A percentile compares a stretch with the other conserved stretches of the same genome.
Conservation (phyloP, 192 early-diverging fungal species). For the Endogone sp. region DNA sequence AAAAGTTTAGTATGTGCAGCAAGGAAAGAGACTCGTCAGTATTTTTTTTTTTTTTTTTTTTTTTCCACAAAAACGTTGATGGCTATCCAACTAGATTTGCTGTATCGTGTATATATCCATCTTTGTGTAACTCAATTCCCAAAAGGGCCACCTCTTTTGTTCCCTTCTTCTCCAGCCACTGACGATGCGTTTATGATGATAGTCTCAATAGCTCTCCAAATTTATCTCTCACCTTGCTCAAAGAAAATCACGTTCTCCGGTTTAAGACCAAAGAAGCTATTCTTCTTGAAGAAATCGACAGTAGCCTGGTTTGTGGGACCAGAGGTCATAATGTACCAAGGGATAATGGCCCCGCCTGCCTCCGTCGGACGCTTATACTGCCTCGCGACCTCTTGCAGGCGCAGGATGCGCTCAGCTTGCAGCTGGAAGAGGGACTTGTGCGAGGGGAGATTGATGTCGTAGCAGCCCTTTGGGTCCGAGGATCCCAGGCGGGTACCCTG, state of each 20-base stretch:
- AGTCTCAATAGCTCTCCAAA: not conserved
- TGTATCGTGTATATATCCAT: no score
- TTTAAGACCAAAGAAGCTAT: constrained; percentile 87
- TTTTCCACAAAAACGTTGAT: no score
- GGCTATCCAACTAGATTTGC: no score
- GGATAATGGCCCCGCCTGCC: not conserved
- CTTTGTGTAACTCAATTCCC: not conserved
- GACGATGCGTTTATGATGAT: not conserved
- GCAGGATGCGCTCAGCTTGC: constrained; percentile 85
- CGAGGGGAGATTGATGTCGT: constrained; percentile 86
- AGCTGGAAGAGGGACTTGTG: constrained; percentile 85
- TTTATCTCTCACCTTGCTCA: constrained; percentile 68
- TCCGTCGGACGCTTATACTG: constrained; percentile 7
- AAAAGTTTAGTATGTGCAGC: no score
- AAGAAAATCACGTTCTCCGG: constrained; percentile 89
- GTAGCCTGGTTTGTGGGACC: constrained; percentile 87
- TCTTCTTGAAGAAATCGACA: constrained; percentile 68
- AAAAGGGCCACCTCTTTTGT: not conserved
- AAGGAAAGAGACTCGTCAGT: no score
- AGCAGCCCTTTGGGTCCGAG: constrained; percentile 83
- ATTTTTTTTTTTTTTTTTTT: no score
- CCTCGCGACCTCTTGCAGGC: constrained; percentile 65
- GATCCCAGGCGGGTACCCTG: constrained; percentile 80
- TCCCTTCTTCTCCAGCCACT: not conserved
- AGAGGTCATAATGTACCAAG: constrained; percentile 96